A percentile compares a stretch with the other conserved stretches of the same genome.
Conservation (phyloP, 2,329 filamentous ascomycete species). For the Penicillium sp. region DNA sequence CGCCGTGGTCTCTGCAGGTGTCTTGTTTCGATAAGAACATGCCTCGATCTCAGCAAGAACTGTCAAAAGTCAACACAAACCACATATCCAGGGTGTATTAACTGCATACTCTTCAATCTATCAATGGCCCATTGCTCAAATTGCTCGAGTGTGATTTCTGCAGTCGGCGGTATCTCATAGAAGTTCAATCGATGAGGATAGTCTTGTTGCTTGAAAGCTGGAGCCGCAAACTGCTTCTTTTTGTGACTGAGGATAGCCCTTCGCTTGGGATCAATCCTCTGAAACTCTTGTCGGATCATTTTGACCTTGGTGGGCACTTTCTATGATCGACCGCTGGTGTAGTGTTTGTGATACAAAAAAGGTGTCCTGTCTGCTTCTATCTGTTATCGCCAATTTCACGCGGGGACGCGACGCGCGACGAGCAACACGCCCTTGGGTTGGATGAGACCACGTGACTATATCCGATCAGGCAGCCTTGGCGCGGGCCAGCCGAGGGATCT, state of each 20-base stretch:
- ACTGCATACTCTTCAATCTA: constrained; percentile 71
- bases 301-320: constrained; percentile 21
- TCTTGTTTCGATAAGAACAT: constrained; percentile 92
- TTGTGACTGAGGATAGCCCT: constrained; percentile 77
- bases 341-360: not conserved
- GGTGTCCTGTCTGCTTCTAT: not conserved
- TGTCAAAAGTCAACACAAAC: constrained; percentile 22
- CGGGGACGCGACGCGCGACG: constrained; percentile 29
- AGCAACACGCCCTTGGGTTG: constrained; percentile 7
- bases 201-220: constrained; percentile 74
- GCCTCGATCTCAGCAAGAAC: constrained; percentile 69
- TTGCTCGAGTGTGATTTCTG: constrained; percentile 93
- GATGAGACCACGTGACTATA: constrained; percentile 17
- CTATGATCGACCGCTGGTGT: not conserved
- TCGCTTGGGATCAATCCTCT: constrained; percentile 67
- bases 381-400: constrained; percentile 22
- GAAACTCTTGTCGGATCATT: constrained; percentile 52
- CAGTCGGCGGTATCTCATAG: constrained; percentile 84
- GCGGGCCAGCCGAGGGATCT: not conserved
- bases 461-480: not conserved
- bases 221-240: constrained; percentile 83
- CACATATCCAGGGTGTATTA: not conserved
- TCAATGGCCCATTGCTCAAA: constrained; percentile 99
- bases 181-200: constrained; percentile 92
- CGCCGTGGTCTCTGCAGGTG: constrained; percentile 76